Evolutionary conservation across 768 basidiomycete species (phyloP).

Genomic region (Tulasnella sp.): DNA sequence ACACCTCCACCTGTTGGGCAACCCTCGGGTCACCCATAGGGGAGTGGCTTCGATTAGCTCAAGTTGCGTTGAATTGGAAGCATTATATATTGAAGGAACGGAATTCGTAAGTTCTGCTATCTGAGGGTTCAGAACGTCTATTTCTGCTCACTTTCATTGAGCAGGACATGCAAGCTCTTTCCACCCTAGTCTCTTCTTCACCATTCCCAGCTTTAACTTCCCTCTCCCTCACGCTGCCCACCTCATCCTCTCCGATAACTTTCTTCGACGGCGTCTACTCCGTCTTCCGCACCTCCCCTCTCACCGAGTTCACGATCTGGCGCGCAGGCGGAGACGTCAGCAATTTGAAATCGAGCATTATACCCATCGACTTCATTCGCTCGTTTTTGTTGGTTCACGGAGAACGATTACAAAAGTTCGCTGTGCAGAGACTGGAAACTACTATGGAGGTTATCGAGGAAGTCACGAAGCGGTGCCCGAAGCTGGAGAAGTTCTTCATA

Average conservation of each 20-base stretch:
- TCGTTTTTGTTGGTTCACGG: conserved; percentile 46
- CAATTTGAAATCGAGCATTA: conserved; percentile 24
- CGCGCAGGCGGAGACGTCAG: conserved; percentile 40
- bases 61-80: conserved; percentile 41
- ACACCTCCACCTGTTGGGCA: conserved; percentile 56
- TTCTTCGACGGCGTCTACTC: conserved; percentile 43
- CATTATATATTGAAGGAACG: conserved; percentile 50
- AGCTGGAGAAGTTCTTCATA: conserved; percentile 58
- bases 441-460: conserved; percentile 41
- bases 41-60: conserved; percentile 50
- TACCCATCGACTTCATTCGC: conserved; percentile 45
- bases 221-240: conserved; percentile 9
- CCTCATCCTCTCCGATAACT: conserved; percentile 10
- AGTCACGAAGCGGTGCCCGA: conserved; percentile 48
- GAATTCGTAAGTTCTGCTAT: conserved; percentile 2
- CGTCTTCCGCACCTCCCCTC: conserved; percentile 43
- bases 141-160: conserved; percentile 51
- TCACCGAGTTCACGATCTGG: conserved; percentile 59
- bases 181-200: background rate
- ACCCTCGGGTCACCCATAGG: conserved; percentile 55
- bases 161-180: conserved; percentile 29
- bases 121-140: conserved; percentile 35
- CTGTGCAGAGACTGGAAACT: conserved; percentile 57
- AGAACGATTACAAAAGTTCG: conserved; percentile 46
- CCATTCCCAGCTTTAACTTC: background rate